These are phyloP conservation scores for Xylaria scruposa DNA, from an alignment of 495 filamentous ascomycete species.

Conservation along the genomic window DNA sequence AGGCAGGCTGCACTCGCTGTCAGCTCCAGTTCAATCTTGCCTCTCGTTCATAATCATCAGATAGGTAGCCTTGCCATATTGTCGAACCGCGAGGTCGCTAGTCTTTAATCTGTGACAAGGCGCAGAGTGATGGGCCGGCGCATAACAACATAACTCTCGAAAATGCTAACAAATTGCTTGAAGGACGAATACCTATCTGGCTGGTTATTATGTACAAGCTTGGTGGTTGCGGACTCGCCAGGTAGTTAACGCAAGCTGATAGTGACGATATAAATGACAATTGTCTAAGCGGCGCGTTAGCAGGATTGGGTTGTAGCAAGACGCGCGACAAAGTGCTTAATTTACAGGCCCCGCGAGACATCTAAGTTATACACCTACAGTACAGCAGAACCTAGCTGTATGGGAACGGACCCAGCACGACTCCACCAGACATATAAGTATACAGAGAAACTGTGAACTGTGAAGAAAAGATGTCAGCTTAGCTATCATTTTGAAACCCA, in stretches of 20 bases:
- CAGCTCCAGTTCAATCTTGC: not conserved
- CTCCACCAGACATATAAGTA: too few relatives aligned
- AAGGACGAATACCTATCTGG: not conserved
- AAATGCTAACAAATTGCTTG: not conserved
- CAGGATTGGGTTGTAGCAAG: not conserved
- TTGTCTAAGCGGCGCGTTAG: not conserved
- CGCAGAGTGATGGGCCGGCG: conserved; percentile 6
- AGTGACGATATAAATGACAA: not conserved
- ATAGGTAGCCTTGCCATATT: conserved; percentile 39
- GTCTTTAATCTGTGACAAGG: not conserved
- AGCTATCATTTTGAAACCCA: too few relatives aligned
- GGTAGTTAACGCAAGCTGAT: not conserved
- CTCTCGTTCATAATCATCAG: conserved; percentile 27
- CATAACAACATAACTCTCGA: conserved; percentile 17
- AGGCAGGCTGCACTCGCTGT: conserved; percentile 57
- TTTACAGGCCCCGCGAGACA: not conserved
- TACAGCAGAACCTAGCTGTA: too few relatives aligned
- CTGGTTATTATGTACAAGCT: not conserved
- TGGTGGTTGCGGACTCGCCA: not conserved
- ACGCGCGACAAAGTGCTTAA: conserved; percentile 12
- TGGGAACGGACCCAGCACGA: too few relatives aligned
- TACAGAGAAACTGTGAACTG: too few relatives aligned
- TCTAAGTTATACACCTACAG: not conserved
- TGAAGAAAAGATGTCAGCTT: too few relatives aligned
- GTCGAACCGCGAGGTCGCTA: conserved; percentile 17